Evolutionary conservation across 2,329 filamentous ascomycete genomes (phyloP).

Genomic region (Metarhizium robertsii): DNA sequence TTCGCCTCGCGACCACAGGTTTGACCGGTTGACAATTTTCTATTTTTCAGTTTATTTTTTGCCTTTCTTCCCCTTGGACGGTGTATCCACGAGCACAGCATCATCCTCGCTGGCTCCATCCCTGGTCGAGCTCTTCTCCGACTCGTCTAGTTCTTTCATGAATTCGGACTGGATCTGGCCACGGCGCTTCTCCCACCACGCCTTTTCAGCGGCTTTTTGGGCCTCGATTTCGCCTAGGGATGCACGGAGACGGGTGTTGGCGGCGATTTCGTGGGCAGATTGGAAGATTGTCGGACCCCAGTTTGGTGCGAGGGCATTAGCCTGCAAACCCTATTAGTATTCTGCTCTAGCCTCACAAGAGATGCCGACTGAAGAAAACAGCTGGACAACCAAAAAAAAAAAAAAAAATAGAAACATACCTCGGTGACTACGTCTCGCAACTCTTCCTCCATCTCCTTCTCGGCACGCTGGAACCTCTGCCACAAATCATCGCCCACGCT

Average conservation of each 20-base stretch:
- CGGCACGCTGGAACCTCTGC: constrained; percentile 82
- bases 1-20: neutral
- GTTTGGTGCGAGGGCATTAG: constrained; percentile 77
- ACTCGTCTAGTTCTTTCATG: constrained; percentile 74
- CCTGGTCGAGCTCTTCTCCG: constrained; percentile 35
- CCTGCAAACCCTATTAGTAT: constrained; percentile 39
- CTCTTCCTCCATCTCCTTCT: constrained; percentile 97
- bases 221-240: constrained; percentile 66
- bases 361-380: neutral
- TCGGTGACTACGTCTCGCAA: constrained; percentile 88
- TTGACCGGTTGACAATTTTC: neutral
- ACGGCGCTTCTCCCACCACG: constrained; percentile 87
- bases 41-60: constrained; percentile 31
- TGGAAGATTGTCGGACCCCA: constrained; percentile 98
- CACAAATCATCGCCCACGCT: constrained; percentile 94
- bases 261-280: constrained; percentile 89
- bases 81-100: constrained; percentile 64
- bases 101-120: constrained; percentile 26
- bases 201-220: constrained; percentile 64
- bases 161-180: constrained; percentile 65
- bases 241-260: constrained; percentile 69
- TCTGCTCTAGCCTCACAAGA: neutral
- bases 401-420: constrained; percentile 38
- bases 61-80: constrained; percentile 48
- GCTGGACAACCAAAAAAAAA: neutral